Percentiles rank a stretch among this genome's conserved stretches.
Evolutionary conservation across 176 grass and related monocot species (phyloP).

Genomic region (Raddia guianensis): DNA sequence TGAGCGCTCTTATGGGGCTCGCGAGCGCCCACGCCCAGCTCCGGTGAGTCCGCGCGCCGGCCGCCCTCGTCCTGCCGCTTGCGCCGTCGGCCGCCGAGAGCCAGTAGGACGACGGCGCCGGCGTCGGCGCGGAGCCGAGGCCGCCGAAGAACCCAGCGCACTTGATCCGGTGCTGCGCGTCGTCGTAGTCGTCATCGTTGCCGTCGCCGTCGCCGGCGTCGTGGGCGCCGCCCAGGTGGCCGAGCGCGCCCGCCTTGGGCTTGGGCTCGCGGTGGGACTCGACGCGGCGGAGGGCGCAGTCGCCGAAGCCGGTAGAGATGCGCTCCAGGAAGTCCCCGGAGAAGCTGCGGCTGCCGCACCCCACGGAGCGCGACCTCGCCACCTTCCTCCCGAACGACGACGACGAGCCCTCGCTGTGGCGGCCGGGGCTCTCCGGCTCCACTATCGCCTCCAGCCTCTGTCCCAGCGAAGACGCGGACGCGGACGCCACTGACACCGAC

Average conservation of each 20-base stretch:
- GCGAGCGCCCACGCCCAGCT: slow-evolving; percentile 90
- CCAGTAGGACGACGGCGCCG: slow-evolving; percentile 68
- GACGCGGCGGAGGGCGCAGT: slow-evolving; percentile 86
- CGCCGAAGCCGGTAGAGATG: slow-evolving; percentile 89
- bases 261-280: slow-evolving; percentile 93
- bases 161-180: slow-evolving; percentile 59
- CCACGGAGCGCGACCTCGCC: slow-evolving; percentile 84
- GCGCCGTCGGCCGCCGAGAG: slow-evolving; percentile 58
- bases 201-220: slow-evolving; percentile 29
- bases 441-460: slow-evolving; percentile 52
- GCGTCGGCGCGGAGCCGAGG: slow-evolving; percentile 37
- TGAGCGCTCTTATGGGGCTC: slow-evolving; percentile 86
- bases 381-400: slow-evolving; percentile 91
- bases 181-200: slow-evolving; percentile 22
- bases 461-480: slow-evolving; percentile 30
- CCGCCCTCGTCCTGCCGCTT: slow-evolving; percentile 3
- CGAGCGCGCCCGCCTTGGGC: slow-evolving; percentile 47
- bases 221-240: slow-evolving; percentile 40
- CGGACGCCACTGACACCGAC: slow-evolving; percentile 53
- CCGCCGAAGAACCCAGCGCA: slow-evolving; percentile 84
- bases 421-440: slow-evolving; percentile 68
- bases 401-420: slow-evolving; percentile 68
- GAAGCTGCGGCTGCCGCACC: slow-evolving; percentile 93
- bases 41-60: slow-evolving; percentile 46
- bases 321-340: slow-evolving; percentile 91